These are phyloP conservation scores for Seiridium unicorne DNA, from an alignment of 2,329 filamentous ascomycete genomes.

Conservation along the genomic window DNA sequence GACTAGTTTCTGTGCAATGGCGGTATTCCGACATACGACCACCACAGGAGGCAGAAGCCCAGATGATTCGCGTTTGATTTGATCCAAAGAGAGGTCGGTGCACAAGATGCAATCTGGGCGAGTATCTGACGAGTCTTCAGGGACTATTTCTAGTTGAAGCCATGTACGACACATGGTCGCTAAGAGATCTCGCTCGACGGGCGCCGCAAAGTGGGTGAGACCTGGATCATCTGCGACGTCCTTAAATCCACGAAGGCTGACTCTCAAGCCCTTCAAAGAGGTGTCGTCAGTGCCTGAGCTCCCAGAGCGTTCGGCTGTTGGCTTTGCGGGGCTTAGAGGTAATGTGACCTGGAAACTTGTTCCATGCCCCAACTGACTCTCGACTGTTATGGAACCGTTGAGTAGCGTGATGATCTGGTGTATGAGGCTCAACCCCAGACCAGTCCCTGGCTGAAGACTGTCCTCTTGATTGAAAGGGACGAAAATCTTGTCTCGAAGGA, in stretches of 20 bases:
- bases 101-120: constrained; percentile 23
- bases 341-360: constrained; percentile 33
- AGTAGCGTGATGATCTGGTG: constrained; percentile 44
- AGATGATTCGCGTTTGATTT: constrained; percentile 10
- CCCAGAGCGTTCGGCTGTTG: background rate
- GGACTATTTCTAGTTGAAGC: constrained; percentile 28
- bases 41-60: constrained; percentile 23
- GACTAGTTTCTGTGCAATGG: constrained; percentile 24
- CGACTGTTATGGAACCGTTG: constrained; percentile 15
- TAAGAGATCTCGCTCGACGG: constrained; percentile 15
- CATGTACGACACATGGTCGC: constrained; percentile 29
- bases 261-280: constrained; percentile 21
- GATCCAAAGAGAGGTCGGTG: constrained; percentile 14
- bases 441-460: constrained; percentile 56
- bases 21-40: constrained; percentile 30
- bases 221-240: background rate
- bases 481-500: constrained; percentile 58
- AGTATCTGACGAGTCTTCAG: background rate
- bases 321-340: constrained; percentile 18
- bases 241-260: constrained; percentile 22
- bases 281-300: background rate
- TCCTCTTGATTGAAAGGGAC: constrained; percentile 66
- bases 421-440: constrained; percentile 66
- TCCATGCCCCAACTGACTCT: constrained; percentile 17
- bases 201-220: background rate